These are phyloP conservation scores for Russula ochroleuca DNA, from an alignment of 768 basidiomycete genomes.

Conservation along the genomic window DNA sequence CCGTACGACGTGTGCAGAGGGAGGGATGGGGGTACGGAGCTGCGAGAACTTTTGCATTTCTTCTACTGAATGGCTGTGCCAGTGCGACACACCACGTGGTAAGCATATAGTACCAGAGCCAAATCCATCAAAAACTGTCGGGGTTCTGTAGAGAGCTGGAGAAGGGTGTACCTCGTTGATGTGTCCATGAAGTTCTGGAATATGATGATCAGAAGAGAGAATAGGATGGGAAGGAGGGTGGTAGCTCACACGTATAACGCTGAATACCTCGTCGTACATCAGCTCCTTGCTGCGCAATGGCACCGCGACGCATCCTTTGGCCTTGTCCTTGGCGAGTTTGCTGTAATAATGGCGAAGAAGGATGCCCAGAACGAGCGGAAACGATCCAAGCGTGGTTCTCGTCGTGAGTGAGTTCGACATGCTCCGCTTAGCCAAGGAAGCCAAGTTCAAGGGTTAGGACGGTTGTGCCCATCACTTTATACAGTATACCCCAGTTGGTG, in stretches of 20 bases:
- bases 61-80: conserved; percentile 70
- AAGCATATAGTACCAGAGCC: no score
- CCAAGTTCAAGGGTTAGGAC: no score
- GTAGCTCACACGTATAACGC: conserved; percentile 55
- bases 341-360: conserved; percentile 81
- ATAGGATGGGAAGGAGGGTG: conserved; percentile 18
- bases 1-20: conserved; percentile 70
- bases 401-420: conserved; percentile 51
- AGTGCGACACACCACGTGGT: not conserved
- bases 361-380: conserved; percentile 68
- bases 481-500: no score
- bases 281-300: conserved; percentile 64
- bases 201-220: not conserved
- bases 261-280: conserved; percentile 76
- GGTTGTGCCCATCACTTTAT: no score
- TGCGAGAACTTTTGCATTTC: conserved; percentile 79
- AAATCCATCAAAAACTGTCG: no score
- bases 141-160: not conserved
- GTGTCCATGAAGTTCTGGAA: conserved; percentile 65
- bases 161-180: conserved; percentile 54
- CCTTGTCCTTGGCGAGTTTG: conserved; percentile 36
- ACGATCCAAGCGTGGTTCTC: conserved; percentile 58
- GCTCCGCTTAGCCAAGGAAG: not conserved
- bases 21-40: conserved; percentile 76
- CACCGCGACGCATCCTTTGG: not conserved